These are phyloP conservation scores for Aspergillus proliferans DNA, from an alignment of 2,329 filamentous ascomycete genomes.

Conservation along the genomic window DNA sequence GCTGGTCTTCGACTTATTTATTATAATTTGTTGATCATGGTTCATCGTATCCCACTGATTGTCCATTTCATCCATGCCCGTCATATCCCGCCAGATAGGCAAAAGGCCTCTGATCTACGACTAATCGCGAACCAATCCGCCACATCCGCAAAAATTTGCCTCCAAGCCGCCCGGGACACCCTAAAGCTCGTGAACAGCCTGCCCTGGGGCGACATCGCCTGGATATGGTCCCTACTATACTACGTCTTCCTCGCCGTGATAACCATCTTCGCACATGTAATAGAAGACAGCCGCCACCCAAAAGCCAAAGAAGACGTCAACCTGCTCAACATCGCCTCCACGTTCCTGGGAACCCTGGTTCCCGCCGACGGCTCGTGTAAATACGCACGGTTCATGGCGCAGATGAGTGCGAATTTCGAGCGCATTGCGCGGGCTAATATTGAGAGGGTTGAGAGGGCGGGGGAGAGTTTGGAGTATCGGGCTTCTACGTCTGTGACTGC, in stretches of 20 bases:
- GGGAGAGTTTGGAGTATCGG: neutral
- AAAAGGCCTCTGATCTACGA: slow-evolving; percentile 30
- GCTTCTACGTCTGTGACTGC: slow-evolving; percentile 2
- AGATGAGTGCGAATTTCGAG: slow-evolving; percentile 84
- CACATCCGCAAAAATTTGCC: slow-evolving; percentile 78
- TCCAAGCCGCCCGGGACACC: slow-evolving; percentile 80
- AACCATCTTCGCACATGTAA: slow-evolving; percentile 84
- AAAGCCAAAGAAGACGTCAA: slow-evolving; percentile 76
- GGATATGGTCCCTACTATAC: slow-evolving; percentile 90
- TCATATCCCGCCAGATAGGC: slow-evolving; percentile 62
- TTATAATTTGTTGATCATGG: slow-evolving; percentile 92
- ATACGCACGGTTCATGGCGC: slow-evolving; percentile 83
- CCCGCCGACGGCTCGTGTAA: slow-evolving; percentile 70
- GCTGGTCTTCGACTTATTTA: slow-evolving; percentile 90
- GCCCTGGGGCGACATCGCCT: slow-evolving; percentile 84
- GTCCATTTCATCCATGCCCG: slow-evolving; percentile 87
- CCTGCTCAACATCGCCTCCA: slow-evolving; percentile 82
- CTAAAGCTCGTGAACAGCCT: slow-evolving; percentile 90
- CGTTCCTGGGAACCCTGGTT: slow-evolving; percentile 78
- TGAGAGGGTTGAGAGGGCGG: slow-evolving; percentile 77
- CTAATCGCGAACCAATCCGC: slow-evolving; percentile 83
- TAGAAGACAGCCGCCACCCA: slow-evolving; percentile 81
- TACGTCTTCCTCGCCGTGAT: slow-evolving; percentile 90
- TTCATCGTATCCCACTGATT: slow-evolving; percentile 92
- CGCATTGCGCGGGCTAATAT: slow-evolving; percentile 80